Base-by-base conservation (phyloP, 805 yeast genomes). In the Priceomyces fermenticarens region DNA sequence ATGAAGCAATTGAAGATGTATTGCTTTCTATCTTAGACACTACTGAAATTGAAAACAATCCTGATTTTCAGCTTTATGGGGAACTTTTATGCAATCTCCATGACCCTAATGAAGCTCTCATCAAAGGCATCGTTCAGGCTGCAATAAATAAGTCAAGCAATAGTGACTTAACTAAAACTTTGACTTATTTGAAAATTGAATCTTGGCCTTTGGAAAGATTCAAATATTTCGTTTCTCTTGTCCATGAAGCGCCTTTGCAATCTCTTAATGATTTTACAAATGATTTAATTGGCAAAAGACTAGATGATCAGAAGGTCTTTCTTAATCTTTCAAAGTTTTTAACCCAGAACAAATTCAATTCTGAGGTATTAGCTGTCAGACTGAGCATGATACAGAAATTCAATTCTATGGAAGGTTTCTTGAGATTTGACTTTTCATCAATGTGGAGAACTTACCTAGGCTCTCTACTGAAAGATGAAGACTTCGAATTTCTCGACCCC, bases 181-280 rank as follows among this genome's bases (percentile, higher is more conserved):
- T 63, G 17, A 40, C 39, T 1, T 13, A 41, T 26, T 42, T 68
- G 27, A 41, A 55, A 1, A 41, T 67, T 8, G 41, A 41, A 1
- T 32, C 41, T 3, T 70, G 75, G 75, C 46, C 55, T 15, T 29
- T 54, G 4, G 60, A 57, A 1, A 47, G 57, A 4, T 62, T 65
- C 51, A 55, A 62, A 27, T 65, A 58, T 39, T 68, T 58, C 34
- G 43, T 67, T 7, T 41, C 50, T 2, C 54, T 68, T 33, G 56
- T 65, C 43, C 67, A 62, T 38, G 59, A 58, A 44, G 66, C 73
- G 1, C 73, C 73, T 3, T 58, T 49, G 37, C 47, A 41, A 1
- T 53, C 51, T 39, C 48, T 70, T 39, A 58, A 57, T 36, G 53
- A 55, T 25, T 51, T 53, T n/a, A 48, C 62, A 0, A 38, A 55